Evolutionary conservation across 2,329 filamentous ascomycete species (phyloP), one percentile per base, ranked within the genome.

Genomic region (Mariannaea sp.): DNA sequence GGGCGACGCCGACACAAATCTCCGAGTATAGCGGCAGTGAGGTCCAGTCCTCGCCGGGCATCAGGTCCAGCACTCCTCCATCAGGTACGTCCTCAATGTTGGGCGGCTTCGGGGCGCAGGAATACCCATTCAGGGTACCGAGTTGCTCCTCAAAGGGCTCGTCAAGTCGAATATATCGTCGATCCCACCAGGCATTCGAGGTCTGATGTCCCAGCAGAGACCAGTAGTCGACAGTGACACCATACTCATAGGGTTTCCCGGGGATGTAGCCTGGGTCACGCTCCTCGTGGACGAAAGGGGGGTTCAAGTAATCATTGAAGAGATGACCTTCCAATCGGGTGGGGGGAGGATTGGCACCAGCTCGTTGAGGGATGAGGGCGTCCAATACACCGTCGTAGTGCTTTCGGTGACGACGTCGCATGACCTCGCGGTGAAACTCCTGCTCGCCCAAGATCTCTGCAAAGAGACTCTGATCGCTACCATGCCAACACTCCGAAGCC

Each of bases 391-490:
- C 43, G 44, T 66, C 64, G 7, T 58, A 29, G 1, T 38, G 20
- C 9, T 43, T 56, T 30, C 64, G 61, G 44, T 68, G 60, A 10
- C 61, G 60, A 5, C 66, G 65, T 12, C 67, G 62, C 60, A 68
- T 65, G 32, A 62, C 58, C 27, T 69, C 66, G 32, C 67, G 65
- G 29, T 67, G 64, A 47, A 60, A 65, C 53, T 69, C 67, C 24
- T 69, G 68, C 56, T 67, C 61, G 20, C 65, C 67, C 35, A 64
- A 62, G 44, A 69, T 67, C 48, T 66, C 65, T 43, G 56, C 57
- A 50, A 67, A 68, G 53, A 70, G 59, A 51, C 58, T 60, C 53
- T 70, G 68, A 43, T 70, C 67, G 38, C 61, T 67, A 3, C 65
- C 67, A 7, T 32, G 35, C 42, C 65, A 62, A 52, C 64, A 68